Evolutionary conservation across 1,284 basidiomycete genomes (phyloP).

Genomic region (Exobasidium cylindrosporum): DNA sequence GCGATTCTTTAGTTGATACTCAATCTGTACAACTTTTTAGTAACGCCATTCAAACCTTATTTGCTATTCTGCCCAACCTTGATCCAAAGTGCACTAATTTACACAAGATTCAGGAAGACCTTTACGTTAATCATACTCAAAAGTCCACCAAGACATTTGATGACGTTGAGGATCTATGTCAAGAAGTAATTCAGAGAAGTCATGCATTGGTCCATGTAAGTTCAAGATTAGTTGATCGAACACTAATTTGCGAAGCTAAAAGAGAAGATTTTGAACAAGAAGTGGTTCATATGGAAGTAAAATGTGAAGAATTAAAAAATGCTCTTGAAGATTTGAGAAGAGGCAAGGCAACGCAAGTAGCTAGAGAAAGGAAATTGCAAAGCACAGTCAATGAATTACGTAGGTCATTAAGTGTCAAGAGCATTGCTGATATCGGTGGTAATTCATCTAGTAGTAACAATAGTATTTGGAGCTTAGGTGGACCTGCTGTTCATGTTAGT

Average conservation of each 20-base stretch:
- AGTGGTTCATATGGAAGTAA: not conserved
- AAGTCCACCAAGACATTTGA: not conserved
- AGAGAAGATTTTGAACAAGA: constrained; percentile 1
- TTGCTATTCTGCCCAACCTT: not conserved
- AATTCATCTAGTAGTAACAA: not conserved
- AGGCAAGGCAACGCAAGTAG: constrained; percentile 1
- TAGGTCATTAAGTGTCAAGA: not conserved
- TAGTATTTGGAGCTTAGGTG: not conserved
- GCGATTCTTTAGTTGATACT: not conserved
- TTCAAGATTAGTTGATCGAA: not conserved
- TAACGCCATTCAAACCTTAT: not conserved
- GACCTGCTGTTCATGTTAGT: not conserved
- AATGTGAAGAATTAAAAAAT: not conserved
- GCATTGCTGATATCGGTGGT: not conserved
- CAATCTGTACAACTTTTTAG: not conserved
- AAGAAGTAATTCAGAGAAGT: not conserved
- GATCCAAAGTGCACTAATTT: not conserved
- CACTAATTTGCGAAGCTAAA: not conserved
- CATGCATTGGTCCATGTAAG: not conserved
- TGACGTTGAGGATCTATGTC: constrained; percentile 2
- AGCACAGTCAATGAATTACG: constrained; percentile 3
- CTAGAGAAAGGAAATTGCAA: constrained; percentile 10
- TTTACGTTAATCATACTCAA: not conserved
- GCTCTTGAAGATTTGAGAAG: constrained; percentile 12
- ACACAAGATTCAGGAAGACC: not conserved